Base-by-base conservation (phyloP, 495 filamentous ascomycete genomes). In the Usnea hakonensis region DNA sequence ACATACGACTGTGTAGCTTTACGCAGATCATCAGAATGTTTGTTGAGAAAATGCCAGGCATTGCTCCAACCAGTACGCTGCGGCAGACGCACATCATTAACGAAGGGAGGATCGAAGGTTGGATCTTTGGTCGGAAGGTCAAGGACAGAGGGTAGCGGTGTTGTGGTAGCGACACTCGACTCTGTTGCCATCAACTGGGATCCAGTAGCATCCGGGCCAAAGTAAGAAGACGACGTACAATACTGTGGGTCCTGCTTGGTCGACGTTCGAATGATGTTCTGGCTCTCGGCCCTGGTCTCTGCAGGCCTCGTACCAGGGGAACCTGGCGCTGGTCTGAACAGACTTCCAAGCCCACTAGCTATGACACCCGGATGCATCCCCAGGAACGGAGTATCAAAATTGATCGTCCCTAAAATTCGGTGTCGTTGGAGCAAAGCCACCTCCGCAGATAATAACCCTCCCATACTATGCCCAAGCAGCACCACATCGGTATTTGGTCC, bases 331-430 rank as follows among this genome's bases (percentile, higher is more conserved):
- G 82, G 80, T 23, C 81, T 81, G 70, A 96, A 91, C 11, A 95
- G 76, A 67, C 89, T 91, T 4, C 82, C 77, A 26, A 96, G 81
- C 3, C 92, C 91, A 23, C 88, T 87, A 4, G 85, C 79, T 17
- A 97, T 82, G 26, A 97, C 84, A 2, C 92, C 89, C 0, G 91
- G 91, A 73, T 97, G 91, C 64, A 97, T 86, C 0, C 93, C 93
- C 3, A 96, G 77, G 52, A 94, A 87, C 0, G 93, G 93, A 0
- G 87, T 87, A 72, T 97, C 93, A 59, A 95, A 87, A 56, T 86
- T 87, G n/a, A 97, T 76, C 2, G 84, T 85, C 0, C 93, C 93
- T 17, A 97, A 70, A 23, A 96, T 90, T 4, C 84, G 81, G 75
- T 96, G 91, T n/a, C 82, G 80, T 55, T 65, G 55, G 63, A 89